A percentile compares a stretch with the other conserved stretches of the same genome.
Evolutionary conservation across 805 yeast genomes (phyloP).

Genomic region (Hemisphaericaspora nanyangensis): DNA sequence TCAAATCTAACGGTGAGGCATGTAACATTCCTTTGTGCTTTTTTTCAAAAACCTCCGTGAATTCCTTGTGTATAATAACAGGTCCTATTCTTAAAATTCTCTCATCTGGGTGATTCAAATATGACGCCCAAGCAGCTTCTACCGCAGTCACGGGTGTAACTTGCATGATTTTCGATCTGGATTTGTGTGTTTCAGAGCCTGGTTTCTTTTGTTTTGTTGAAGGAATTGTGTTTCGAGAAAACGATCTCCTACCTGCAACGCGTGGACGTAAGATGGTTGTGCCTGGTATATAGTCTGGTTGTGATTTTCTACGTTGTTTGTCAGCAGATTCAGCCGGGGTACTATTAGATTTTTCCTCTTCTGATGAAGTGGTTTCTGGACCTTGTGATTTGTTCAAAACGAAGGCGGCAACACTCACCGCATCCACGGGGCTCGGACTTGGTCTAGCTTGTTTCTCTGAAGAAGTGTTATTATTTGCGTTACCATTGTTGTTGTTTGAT

Average conservation of each 20-base stretch:
- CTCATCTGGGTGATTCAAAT: constrained; percentile 53
- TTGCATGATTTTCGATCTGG: constrained; percentile 28
- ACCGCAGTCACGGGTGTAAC: constrained; percentile 47
- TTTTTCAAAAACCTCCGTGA: constrained; percentile 51
- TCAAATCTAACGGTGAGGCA: constrained; percentile 53
- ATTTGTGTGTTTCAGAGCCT: constrained; percentile 8
- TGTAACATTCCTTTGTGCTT: constrained; percentile 54
- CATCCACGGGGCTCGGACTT: constrained; percentile 17
- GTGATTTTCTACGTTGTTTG: constrained; percentile 22
- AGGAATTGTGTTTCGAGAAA: neutral
- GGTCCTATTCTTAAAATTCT: constrained; percentile 57
- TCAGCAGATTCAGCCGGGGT: constrained; percentile 20
- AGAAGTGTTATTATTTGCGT: neutral
- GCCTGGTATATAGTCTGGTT: constrained; percentile 54
- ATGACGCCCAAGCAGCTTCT: constrained; percentile 58
- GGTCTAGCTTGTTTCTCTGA: neutral
- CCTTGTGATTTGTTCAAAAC: constrained; percentile 29
- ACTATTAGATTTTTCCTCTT: constrained; percentile 11
- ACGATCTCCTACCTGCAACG: constrained; percentile 29
- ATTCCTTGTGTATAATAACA: constrained; percentile 41
- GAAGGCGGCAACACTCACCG: constrained; percentile 41
- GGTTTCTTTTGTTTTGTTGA: neutral
- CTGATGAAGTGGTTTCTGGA: constrained; percentile 19
- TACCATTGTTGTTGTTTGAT: neutral
- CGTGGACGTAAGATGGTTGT: constrained; percentile 55